Base-by-base conservation (phyloP, 2,329 filamentous ascomycete species). In the Rutstroemia sydowiana region DNA sequence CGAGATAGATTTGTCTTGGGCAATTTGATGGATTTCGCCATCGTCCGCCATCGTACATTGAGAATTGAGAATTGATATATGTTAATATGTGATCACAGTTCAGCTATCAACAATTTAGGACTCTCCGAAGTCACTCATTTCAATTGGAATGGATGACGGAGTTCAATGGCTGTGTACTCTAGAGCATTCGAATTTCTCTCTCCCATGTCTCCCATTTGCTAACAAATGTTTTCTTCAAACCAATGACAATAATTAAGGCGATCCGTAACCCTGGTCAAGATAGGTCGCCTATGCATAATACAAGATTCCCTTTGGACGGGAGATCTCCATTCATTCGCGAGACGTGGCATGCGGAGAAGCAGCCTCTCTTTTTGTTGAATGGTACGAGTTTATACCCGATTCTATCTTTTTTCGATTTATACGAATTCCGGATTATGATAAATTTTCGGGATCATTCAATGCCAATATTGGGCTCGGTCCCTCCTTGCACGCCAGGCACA, bases 291-390 rank as follows among this genome's bases (percentile, higher is more conserved):
- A 39, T 26, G n/a, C 13, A 36, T 39, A 23, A 23, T 48, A 48
- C 45, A 23, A 31, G 45, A 40, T 48, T 48, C 23, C 23, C n/a
- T 39, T 30, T 48, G 36, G 26, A 41, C 30, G 26, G 23, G 45
- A 48, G 45, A 48, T 48, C 45, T 47, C 18, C 45, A 23, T 48
- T 30, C 34, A 34, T 16, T 16, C n/a, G 31, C 31, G 37, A 49
- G 46, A 49, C 46, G 46, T 49, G 46, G 46, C 46, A 49, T 28
- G 37, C 46, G 37, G 37, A 49, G 37, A 48, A 18, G 34, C 34
- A 37, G 34, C 34, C 34, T 37, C 34, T 37, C 34, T n/a, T 18
- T 18, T 37, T 8, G 18, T 14, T 16, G 28, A 45, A 45, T 28
- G 16, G 45, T 36, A 39, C n/a, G 45, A 39, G 11, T 6, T 37